Evolutionary conservation across 345 rosid genomes (phyloP).

Genomic region (Eucalyptus fibrosa): DNA sequence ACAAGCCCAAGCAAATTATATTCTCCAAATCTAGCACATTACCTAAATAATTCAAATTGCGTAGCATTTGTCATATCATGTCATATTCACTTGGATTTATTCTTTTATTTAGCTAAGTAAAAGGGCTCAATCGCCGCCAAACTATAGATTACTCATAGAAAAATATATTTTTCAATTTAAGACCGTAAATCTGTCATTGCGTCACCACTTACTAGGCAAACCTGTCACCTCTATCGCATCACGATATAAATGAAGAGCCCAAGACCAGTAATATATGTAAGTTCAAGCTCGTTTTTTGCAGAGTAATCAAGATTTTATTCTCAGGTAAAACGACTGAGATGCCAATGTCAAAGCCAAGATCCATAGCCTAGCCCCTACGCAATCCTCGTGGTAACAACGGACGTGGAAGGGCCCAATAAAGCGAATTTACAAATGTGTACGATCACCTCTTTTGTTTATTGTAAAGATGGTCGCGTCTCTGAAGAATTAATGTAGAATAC

Average conservation of each 20-base stretch:
- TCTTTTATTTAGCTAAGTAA: background rate
- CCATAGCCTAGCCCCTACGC: background rate
- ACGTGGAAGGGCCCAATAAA: background rate
- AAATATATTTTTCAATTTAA: background rate
- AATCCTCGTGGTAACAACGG: background rate
- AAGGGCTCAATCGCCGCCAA: background rate
- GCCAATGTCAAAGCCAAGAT: background rate
- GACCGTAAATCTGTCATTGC: fast-evolving
- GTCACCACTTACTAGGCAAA: background rate
- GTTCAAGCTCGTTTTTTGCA: background rate
- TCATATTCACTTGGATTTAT: background rate
- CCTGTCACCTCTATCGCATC: background rate
- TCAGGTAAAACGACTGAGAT: background rate
- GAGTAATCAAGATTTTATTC: background rate
- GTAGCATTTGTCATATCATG: background rate
- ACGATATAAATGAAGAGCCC: background rate
- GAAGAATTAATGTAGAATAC: background rate
- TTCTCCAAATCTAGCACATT: background rate
- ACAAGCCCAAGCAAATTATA: background rate
- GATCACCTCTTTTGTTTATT: background rate
- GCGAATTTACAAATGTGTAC: background rate
- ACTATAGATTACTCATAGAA: background rate
- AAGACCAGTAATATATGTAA: background rate
- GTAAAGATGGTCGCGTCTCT: background rate
- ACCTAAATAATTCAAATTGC: background rate